phyloP scores from a whole-genome alignment of 768 basidiomycete species.

The Lactarius evosmus region DNA sequence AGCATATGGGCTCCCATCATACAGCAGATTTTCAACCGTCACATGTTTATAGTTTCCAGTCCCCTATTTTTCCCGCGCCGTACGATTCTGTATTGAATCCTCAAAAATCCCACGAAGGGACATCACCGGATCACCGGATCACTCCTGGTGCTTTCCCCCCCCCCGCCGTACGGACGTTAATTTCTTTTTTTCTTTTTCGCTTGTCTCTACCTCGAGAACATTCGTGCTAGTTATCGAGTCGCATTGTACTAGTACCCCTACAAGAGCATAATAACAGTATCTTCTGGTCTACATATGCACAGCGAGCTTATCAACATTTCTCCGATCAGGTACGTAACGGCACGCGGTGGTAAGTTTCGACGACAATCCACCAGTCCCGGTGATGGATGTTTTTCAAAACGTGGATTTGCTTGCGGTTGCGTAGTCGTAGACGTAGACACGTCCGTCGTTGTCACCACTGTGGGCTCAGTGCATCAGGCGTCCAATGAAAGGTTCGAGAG shows the following conservation, averaged over 20 bases:
- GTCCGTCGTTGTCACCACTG: constrained; percentile 27
- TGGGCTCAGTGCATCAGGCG: neutral
- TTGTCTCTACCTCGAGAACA: neutral
- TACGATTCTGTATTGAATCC: constrained; percentile 2
- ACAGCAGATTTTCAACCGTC: neutral
- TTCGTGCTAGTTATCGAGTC: neutral
- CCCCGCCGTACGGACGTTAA: constrained; percentile 12
- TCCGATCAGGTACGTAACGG: no score
- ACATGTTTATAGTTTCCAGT: neutral
- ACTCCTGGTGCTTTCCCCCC: neutral
- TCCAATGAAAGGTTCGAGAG: neutral
- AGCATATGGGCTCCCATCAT: neutral
- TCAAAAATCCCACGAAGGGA: neutral
- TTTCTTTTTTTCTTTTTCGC: neutral
- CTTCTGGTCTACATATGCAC: no score
- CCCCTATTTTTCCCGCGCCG: neutral
- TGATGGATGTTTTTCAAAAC: neutral
- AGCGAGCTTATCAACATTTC: no score
- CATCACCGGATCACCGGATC: no score
- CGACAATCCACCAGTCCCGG: neutral
- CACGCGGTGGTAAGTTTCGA: no score
- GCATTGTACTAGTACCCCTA: neutral
- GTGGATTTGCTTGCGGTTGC: neutral
- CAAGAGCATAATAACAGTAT: no score
- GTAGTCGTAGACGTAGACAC: constrained; percentile 26